A percentile compares a stretch with the other conserved stretches of the same genome.
These are phyloP conservation scores for Guyanaporus albipodus DNA, from an alignment of 768 basidiomycete genomes.

Conservation along the genomic window DNA sequence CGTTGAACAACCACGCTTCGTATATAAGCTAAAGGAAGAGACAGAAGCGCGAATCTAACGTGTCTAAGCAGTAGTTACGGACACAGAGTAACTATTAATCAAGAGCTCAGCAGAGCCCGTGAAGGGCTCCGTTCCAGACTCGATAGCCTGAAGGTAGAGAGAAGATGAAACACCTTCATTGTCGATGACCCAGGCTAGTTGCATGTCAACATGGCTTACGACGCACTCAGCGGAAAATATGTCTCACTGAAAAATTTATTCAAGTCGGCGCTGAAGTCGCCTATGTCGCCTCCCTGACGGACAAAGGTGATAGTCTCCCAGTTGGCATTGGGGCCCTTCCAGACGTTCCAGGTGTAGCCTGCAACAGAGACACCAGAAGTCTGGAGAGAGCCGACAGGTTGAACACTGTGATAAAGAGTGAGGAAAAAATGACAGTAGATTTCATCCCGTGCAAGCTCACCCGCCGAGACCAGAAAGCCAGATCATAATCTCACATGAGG, in stretches of 20 bases:
- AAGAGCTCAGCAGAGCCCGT: conserved; percentile 46
- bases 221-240: neutral
- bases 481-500: conserved; percentile 58
- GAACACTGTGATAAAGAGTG: conserved; percentile 36
- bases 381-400: conserved; percentile 51
- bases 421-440: neutral
- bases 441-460: conserved; percentile 27
- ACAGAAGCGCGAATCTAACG: neutral
- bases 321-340: conserved; percentile 50
- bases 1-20: neutral
- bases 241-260: conserved; percentile 52
- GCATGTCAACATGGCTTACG: neutral
- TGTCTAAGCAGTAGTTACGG: conserved; percentile 22
- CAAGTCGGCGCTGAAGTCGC: conserved; percentile 48
- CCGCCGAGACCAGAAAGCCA: conserved; percentile 56
- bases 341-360: conserved; percentile 53
- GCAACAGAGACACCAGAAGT: conserved; percentile 39
- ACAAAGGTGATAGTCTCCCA: conserved; percentile 59
- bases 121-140: conserved; percentile 55
- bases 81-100: conserved; percentile 40
- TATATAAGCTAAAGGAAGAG: neutral
- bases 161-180: conserved; percentile 46
- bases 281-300: conserved; percentile 44
- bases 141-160: conserved; percentile 51
- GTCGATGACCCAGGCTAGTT: conserved; percentile 41